These are phyloP conservation scores for Cercophora newfieldiana DNA, from an alignment of 495 filamentous ascomycete species.

Conservation along the genomic window DNA sequence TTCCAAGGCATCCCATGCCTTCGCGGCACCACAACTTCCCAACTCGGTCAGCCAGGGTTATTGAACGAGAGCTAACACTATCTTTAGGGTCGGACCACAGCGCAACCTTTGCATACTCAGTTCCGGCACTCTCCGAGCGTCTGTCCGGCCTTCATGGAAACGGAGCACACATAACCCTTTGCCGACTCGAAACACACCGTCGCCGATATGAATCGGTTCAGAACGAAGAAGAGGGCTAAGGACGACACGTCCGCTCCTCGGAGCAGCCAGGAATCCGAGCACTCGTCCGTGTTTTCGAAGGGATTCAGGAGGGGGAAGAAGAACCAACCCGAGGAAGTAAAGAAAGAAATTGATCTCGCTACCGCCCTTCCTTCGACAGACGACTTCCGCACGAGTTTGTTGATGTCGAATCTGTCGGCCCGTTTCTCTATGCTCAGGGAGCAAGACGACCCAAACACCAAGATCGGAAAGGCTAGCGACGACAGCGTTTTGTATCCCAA, in stretches of 20 bases:
- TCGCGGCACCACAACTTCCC: neutral
- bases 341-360: slow-evolving; percentile 69
- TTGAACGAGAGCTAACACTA: neutral
- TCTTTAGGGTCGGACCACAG: neutral
- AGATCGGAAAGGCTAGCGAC: slow-evolving; percentile 89
- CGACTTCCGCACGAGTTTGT: slow-evolving; percentile 92
- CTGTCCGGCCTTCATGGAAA: slow-evolving; percentile 3
- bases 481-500: slow-evolving; percentile 88
- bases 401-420: slow-evolving; percentile 94
- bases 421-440: slow-evolving; percentile 95
- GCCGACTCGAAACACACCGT: neutral
- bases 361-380: slow-evolving; percentile 76
- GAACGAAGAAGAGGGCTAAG: slow-evolving; percentile 68
- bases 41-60: neutral
- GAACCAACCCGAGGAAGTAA: slow-evolving; percentile 55
- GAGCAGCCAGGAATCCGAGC: slow-evolving; percentile 53
- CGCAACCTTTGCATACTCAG: neutral
- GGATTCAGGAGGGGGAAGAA: slow-evolving; percentile 58
- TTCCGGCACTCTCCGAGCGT: neutral
- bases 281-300: slow-evolving; percentile 39
- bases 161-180: neutral
- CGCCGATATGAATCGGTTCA: slow-evolving; percentile 69
- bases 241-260: slow-evolving; percentile 52
- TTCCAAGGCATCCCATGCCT: neutral
- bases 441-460: slow-evolving; percentile 85